Evolutionary conservation across 2,329 filamentous ascomycete genomes (phyloP).

Genomic region (Alternaria sp.): DNA sequence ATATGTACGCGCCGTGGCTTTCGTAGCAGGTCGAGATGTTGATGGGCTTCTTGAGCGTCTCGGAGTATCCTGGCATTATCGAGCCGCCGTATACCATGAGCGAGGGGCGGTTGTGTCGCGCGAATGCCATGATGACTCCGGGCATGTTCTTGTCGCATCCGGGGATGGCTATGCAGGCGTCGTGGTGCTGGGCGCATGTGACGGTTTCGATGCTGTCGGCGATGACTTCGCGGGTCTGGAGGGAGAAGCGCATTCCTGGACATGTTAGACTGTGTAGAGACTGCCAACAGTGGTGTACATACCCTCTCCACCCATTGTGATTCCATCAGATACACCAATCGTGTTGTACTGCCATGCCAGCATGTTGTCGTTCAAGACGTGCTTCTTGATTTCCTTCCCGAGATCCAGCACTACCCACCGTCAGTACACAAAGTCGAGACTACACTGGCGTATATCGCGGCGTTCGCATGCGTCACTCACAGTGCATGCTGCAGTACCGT

Average conservation of each 20-base stretch:
- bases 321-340: constrained; percentile 86
- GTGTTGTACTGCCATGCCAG: constrained; percentile 95
- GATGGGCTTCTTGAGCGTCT: constrained; percentile 76
- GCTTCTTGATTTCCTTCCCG: constrained; percentile 84
- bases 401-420: constrained; percentile 74
- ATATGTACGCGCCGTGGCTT: constrained; percentile 81
- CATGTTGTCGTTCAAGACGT: constrained; percentile 82
- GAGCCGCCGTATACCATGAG: constrained; percentile 96
- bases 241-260: constrained; percentile 90
- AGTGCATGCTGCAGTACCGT: constrained; percentile 56
- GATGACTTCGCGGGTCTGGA: constrained; percentile 90
- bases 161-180: constrained; percentile 90
- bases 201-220: constrained; percentile 94
- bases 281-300: neutral
- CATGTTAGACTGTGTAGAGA: neutral
- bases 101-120: constrained; percentile 87
- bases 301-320: constrained; percentile 95
- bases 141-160: constrained; percentile 99
- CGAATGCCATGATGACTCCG: constrained; percentile 87
- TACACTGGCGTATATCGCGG: constrained; percentile 10
- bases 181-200: constrained; percentile 89
- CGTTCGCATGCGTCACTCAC: constrained; percentile 36
- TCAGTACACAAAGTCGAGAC: constrained; percentile 24
- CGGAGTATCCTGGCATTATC: constrained; percentile 84
- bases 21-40: constrained; percentile 92